Evolutionary conservation across 306 rosid genomes (phyloP).

Genomic region (Pterocarpus santalinus): DNA sequence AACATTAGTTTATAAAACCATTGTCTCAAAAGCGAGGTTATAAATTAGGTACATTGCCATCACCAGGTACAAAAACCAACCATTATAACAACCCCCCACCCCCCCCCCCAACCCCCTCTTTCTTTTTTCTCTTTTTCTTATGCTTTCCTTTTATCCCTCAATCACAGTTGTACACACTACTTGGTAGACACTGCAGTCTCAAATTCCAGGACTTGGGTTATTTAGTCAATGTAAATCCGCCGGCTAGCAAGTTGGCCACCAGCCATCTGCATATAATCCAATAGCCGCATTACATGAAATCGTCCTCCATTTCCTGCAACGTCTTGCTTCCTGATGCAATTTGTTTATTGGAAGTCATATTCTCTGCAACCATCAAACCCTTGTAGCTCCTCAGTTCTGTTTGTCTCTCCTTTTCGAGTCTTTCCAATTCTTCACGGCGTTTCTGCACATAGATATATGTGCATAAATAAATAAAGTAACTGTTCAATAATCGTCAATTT

Average conservation of each 20-base stretch:
- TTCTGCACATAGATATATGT: conserved; percentile 60
- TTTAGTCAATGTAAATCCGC: conserved; percentile 40
- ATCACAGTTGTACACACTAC: conserved; percentile 38
- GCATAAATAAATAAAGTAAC: conserved; percentile 2
- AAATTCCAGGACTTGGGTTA: conserved; percentile 44
- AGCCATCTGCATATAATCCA: conserved; percentile 46
- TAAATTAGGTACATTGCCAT: conserved; percentile 35
- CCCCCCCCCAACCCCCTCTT: background rate
- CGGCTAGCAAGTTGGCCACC: conserved; percentile 45
- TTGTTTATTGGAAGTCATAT: conserved; percentile 93
- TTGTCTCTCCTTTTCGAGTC: conserved; percentile 91
- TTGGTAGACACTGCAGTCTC: conserved; percentile 43
- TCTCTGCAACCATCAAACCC: conserved; percentile 93
- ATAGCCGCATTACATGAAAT: conserved; percentile 80
- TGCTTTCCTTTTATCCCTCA: conserved; percentile 17
- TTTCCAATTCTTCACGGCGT: conserved; percentile 89
- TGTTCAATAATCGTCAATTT: conserved; percentile 6
- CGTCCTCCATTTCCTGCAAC: conserved; percentile 94
- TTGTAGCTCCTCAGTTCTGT: conserved; percentile 91
- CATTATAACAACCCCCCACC: background rate
- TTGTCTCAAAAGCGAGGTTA: conserved; percentile 42
- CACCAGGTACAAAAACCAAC: conserved; percentile 44
- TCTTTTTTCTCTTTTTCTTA: no score
- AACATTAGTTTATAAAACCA: conserved; percentile 41
- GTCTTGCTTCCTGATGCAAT: conserved; percentile 85